phyloP scores from a whole-genome alignment of 208 protist genomes.

The Porcisia hertigi region DNA sequence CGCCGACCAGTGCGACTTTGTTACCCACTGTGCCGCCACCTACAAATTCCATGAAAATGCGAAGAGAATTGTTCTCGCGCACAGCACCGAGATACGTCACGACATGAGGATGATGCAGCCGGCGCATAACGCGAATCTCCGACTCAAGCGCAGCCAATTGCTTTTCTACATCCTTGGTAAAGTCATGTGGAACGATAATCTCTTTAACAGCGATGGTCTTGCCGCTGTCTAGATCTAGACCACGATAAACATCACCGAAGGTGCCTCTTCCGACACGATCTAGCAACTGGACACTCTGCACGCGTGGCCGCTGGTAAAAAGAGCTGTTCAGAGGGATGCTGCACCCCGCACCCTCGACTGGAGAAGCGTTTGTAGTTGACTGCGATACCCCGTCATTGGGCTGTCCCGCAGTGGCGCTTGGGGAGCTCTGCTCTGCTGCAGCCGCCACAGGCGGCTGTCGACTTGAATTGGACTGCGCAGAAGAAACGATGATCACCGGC shows the following conservation, averaged over 20 bases:
- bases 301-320: constrained; percentile 30
- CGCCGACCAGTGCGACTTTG: constrained; percentile 54
- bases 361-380: background rate
- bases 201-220: constrained; percentile 85
- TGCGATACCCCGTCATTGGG: background rate
- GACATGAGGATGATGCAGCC: constrained; percentile 90
- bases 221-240: constrained; percentile 73
- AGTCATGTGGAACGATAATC: constrained; percentile 80
- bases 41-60: constrained; percentile 94
- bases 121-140: constrained; percentile 93
- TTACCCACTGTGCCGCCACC: constrained; percentile 80
- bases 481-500: background rate
- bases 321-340: constrained; percentile 5
- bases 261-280: constrained; percentile 82
- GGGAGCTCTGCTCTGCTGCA: background rate
- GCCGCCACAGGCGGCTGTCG: background rate
- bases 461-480: background rate
- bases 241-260: constrained; percentile 85
- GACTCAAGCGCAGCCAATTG: constrained; percentile 81
- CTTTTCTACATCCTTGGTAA: constrained; percentile 78
- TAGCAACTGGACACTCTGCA: constrained; percentile 36
- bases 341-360: background rate
- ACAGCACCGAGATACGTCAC: constrained; percentile 85
- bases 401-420: background rate
- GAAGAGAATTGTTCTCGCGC: constrained; percentile 70